Conservation (phyloP, 495 filamentous ascomycete genomes). For the Acidiella bohemica region DNA sequence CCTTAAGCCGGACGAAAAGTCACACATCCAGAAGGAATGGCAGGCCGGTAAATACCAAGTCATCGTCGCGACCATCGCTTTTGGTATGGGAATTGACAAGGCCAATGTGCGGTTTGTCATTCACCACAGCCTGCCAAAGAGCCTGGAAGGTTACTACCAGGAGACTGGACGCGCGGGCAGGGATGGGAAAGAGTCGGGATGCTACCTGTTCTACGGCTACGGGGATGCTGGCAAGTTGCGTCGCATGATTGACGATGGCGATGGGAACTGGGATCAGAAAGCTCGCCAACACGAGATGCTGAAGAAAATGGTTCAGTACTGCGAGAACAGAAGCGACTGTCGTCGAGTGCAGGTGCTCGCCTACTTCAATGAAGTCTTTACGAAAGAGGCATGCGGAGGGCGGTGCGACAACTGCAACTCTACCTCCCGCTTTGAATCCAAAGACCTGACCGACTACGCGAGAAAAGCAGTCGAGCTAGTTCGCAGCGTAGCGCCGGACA, state of each 20-base stretch:
- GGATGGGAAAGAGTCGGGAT: constrained; percentile 75
- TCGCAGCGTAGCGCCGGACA: constrained; percentile 28
- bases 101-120: constrained; percentile 91
- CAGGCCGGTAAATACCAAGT: constrained; percentile 66
- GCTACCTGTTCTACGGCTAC: constrained; percentile 79
- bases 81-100: constrained; percentile 99
- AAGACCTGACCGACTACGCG: constrained; percentile 68
- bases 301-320: constrained; percentile 66
- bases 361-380: constrained; percentile 83
- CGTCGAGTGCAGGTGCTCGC: constrained; percentile 73
- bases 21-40: constrained; percentile 61
- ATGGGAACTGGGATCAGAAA: constrained; percentile 64
- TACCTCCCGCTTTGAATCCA: constrained; percentile 46
- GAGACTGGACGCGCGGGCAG: constrained; percentile 91
- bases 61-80: constrained; percentile 97
- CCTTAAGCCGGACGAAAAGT: constrained; percentile 50
- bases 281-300: constrained; percentile 74
- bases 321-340: constrained; percentile 76
- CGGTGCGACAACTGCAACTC: constrained; percentile 82
- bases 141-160: constrained; percentile 93
- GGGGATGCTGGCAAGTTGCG: constrained; percentile 48
- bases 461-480: constrained; percentile 53
- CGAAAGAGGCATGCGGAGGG: constrained; percentile 50
- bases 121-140: constrained; percentile 82
- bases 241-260: constrained; percentile 66